These are phyloP conservation scores for Metschnikowia vanudenii DNA, from an alignment of 805 yeast genomes.

Conservation along the genomic window DNA sequence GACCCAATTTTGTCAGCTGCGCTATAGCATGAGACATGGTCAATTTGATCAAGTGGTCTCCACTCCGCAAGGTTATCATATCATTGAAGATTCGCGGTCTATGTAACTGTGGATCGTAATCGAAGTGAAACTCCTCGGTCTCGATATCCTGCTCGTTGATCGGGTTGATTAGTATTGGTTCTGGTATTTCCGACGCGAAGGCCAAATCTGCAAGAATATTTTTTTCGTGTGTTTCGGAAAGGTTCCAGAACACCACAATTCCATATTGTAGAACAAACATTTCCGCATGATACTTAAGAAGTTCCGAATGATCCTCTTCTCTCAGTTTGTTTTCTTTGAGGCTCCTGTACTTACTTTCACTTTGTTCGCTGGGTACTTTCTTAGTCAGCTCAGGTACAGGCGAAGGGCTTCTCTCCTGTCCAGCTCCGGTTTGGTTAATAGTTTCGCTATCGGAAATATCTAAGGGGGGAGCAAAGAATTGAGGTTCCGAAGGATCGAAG, in stretches of 20 bases:
- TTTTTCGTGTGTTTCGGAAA: conserved; percentile 87
- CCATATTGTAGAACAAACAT: conserved; percentile 89
- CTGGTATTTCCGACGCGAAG: conserved; percentile 52
- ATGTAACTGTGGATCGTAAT: conserved; percentile 60
- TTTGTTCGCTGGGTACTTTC: background rate
- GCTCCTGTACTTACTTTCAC: background rate
- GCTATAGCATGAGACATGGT: conserved; percentile 97
- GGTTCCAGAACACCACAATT: conserved; percentile 97
- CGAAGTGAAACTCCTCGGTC: conserved; percentile 82
- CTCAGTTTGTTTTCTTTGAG: conserved; percentile 3
- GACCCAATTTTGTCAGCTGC: conserved; percentile 86
- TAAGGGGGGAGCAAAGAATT: conserved; percentile 61
- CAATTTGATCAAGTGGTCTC: conserved; percentile 88
- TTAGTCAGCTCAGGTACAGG: conserved; percentile 8
- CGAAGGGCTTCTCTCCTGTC: conserved; percentile 17
- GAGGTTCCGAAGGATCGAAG: conserved; percentile 94
- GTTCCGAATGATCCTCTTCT: conserved; percentile 35
- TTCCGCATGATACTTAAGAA: conserved; percentile 70
- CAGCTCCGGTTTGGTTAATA: conserved; percentile 17
- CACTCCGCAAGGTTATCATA: conserved; percentile 84
- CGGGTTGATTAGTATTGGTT: conserved; percentile 63
- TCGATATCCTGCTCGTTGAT: conserved; percentile 87
- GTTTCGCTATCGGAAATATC: conserved; percentile 19
- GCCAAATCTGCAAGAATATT: conserved; percentile 89
- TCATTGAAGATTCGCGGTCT: conserved; percentile 85